Evolutionary conservation across 1,284 basidiomycete species (phyloP).

Genomic region (Sporisorium scitamineum): DNA sequence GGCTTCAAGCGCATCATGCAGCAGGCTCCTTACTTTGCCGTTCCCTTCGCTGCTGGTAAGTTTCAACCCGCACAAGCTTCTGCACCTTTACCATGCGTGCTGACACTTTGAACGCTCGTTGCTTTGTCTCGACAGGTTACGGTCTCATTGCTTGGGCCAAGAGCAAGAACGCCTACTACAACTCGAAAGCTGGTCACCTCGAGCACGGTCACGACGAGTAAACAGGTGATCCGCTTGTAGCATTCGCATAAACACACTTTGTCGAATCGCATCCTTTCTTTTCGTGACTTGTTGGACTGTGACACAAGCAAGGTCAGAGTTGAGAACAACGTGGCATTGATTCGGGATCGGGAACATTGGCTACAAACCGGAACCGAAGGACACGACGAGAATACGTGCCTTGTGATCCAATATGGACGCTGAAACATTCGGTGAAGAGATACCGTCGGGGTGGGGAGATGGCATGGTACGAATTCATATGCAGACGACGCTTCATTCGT

Average conservation of each 20-base stretch:
- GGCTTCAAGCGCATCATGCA: constrained; percentile 66
- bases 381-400: too few relatives aligned
- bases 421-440: too few relatives aligned
- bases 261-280: background rate
- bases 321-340: background rate
- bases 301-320: background rate
- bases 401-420: too few relatives aligned
- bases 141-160: constrained; percentile 66
- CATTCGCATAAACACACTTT: background rate
- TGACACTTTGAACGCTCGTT: background rate
- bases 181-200: constrained; percentile 67
- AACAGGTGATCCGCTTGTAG: background rate
- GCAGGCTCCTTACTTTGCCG: constrained; percentile 67
- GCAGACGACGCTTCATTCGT: too few relatives aligned
- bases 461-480: too few relatives aligned
- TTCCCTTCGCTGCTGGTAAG: constrained; percentile 64
- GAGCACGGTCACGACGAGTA: constrained; percentile 60
- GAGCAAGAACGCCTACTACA: constrained; percentile 64
- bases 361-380: background rate
- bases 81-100: too few relatives aligned
- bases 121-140: constrained; percentile 49
- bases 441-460: too few relatives aligned
- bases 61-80: background rate
- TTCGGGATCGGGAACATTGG: background rate
- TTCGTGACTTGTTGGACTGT: background rate